These are phyloP conservation scores for Tylopilus sp. DNA, from an alignment of 1,284 basidiomycete species.

Conservation along the genomic window DNA sequence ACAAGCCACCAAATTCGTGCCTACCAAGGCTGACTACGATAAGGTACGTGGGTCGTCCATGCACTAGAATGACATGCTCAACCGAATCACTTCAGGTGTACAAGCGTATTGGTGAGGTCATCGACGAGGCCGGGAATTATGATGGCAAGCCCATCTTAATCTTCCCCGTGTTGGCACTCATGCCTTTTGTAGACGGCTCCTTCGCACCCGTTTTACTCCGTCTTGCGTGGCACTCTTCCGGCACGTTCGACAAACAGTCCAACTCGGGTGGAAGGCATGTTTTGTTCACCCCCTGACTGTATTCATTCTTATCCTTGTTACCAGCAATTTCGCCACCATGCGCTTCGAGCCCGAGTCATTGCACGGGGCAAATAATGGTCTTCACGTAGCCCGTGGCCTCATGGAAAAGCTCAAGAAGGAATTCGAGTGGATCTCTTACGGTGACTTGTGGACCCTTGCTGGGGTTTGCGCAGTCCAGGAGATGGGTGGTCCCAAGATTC, in stretches of 20 bases:
- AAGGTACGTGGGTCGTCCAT: constrained; percentile 52
- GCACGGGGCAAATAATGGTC: constrained; percentile 86
- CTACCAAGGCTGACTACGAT: constrained; percentile 78
- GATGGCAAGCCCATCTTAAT: constrained; percentile 82
- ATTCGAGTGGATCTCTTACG: constrained; percentile 88
- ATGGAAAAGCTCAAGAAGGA: constrained; percentile 87
- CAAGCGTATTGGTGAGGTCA: constrained; percentile 71
- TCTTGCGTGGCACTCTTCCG: constrained; percentile 90
- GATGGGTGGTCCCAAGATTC: constrained; percentile 77
- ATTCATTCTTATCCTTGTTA: constrained; percentile 1
- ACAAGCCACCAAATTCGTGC: constrained; percentile 62
- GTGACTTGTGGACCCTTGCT: constrained; percentile 90
- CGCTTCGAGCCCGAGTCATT: constrained; percentile 82
- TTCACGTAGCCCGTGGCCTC: constrained; percentile 75
- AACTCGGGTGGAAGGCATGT: constrained; percentile 81
- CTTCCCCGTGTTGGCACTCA: too few species aligned
- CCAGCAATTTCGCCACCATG: constrained; percentile 92
- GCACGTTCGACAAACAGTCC: constrained; percentile 85
- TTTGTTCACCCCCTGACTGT: neutral
- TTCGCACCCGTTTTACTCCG: constrained; percentile 89
- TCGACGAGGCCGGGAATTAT: constrained; percentile 72
- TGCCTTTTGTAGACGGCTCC: constrained; percentile 65
- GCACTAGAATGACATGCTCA: neutral
- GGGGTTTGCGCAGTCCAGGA: constrained; percentile 86
- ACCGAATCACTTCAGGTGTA: constrained; percentile 59